Evolutionary conservation across 2,329 filamentous ascomycete genomes (phyloP).

Genomic region (Fusarium continuum): DNA sequence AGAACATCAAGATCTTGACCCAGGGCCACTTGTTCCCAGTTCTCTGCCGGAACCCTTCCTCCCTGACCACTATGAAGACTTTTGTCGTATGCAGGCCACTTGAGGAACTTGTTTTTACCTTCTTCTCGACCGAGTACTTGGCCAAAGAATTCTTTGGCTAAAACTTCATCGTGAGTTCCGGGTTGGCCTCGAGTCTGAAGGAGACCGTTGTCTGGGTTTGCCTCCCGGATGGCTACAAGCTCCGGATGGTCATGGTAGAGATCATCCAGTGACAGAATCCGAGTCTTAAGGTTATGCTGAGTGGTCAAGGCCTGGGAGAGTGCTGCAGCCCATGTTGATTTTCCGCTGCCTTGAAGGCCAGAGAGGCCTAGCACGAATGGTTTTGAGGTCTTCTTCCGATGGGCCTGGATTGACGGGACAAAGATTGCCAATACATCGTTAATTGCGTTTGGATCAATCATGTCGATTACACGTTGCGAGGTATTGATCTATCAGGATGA

Average conservation of each 20-base stretch:
- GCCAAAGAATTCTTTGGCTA: constrained; percentile 22
- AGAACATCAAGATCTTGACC: constrained; percentile 29
- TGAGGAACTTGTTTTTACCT: neutral
- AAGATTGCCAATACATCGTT: constrained; percentile 30
- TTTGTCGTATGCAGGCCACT: constrained; percentile 41
- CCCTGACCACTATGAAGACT: constrained; percentile 35
- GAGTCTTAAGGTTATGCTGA: constrained; percentile 30
- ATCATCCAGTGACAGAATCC: constrained; percentile 35
- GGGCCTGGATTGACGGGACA: constrained; percentile 25
- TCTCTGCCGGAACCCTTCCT: constrained; percentile 23
- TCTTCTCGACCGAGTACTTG: neutral
- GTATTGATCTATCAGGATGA: neutral
- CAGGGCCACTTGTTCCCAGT: constrained; percentile 31
- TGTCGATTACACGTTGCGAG: neutral
- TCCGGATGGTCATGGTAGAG: constrained; percentile 32
- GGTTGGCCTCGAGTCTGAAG: constrained; percentile 37
- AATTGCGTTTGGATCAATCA: constrained; percentile 38
- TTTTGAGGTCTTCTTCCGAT: constrained; percentile 12
- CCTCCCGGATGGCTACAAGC: constrained; percentile 29
- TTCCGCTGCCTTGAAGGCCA: constrained; percentile 41
- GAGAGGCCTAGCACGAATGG: constrained; percentile 39
- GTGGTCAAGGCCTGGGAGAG: constrained; percentile 22
- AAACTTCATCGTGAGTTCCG: constrained; percentile 34
- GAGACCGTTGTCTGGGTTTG: constrained; percentile 30
- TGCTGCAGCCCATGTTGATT: constrained; percentile 41